phyloP scores from a whole-genome alignment of 1,139 yeast species.

The Sugiyamaella grinbergsii region DNA sequence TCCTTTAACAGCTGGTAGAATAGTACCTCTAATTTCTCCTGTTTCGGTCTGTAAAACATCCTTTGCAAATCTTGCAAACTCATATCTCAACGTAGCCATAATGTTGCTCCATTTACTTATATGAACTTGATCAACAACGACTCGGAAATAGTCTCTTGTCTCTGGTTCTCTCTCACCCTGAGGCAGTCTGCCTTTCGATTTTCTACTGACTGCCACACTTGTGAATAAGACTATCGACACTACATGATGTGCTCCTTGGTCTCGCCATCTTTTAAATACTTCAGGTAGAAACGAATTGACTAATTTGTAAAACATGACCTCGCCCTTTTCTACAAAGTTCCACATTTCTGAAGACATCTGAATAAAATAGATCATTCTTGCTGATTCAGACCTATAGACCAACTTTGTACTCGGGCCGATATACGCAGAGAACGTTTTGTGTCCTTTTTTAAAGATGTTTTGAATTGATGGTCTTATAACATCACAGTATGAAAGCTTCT shows the following conservation, averaged over 20 bases:
- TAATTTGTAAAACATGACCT: slow-evolving; percentile 86
- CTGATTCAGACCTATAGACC: slow-evolving; percentile 87
- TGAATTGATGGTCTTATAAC: slow-evolving; percentile 65
- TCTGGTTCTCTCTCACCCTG: slow-evolving; percentile 75
- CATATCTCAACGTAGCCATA: slow-evolving; percentile 82
- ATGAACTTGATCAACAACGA: slow-evolving; percentile 93
- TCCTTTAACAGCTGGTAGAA: slow-evolving; percentile 86
- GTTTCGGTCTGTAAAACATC: slow-evolving; percentile 57
- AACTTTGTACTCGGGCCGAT: slow-evolving; percentile 75
- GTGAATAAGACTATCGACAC: slow-evolving; percentile 89
- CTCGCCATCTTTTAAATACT: slow-evolving; percentile 85
- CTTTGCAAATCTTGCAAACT: slow-evolving; percentile 78
- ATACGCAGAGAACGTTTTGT: slow-evolving; percentile 54
- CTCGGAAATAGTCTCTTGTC: slow-evolving; percentile 80
- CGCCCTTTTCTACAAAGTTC: slow-evolving; percentile 97
- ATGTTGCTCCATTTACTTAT: slow-evolving; percentile 84
- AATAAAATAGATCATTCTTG: slow-evolving; percentile 76
- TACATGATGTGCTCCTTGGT: slow-evolving; percentile 82
- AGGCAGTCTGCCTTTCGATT: slow-evolving; percentile 28
- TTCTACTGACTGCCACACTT: slow-evolving; percentile 64
- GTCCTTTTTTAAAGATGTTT: slow-evolving; percentile 71
- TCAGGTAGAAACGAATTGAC: slow-evolving; percentile 89
- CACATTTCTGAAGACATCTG: slow-evolving; percentile 96
- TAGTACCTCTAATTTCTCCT: slow-evolving; percentile 43
- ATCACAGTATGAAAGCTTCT: slow-evolving; percentile 64